Evolutionary conservation across 352 stramenopile genomes (phyloP).

Genomic region (Pythium dissimile): DNA sequence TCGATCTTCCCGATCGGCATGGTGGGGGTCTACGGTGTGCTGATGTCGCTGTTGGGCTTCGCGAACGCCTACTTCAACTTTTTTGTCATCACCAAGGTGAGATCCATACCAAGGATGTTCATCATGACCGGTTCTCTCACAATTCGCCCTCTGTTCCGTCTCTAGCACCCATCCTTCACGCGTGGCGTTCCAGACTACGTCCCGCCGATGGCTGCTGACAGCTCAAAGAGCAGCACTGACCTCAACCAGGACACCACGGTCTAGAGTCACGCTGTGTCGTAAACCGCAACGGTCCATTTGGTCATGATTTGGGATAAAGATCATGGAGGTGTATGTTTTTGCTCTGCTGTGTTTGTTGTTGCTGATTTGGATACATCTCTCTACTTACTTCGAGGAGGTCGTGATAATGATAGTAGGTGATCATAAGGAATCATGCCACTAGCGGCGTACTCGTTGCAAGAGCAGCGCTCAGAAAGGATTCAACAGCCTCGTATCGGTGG

Average conservation of each 20-base stretch:
- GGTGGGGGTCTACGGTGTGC: slow-evolving; percentile 73
- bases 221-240: slow-evolving; percentile 22
- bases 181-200: slow-evolving; percentile 81
- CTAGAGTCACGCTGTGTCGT: slow-evolving; percentile 1
- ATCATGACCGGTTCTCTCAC: not conserved
- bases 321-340: not conserved
- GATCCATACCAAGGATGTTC: not conserved
- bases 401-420: no score
- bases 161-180: slow-evolving; percentile 77
- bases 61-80: slow-evolving; percentile 89
- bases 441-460: no score
- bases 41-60: slow-evolving; percentile 76
- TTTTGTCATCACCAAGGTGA: slow-evolving; percentile 84
- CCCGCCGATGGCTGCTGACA: slow-evolving; percentile 42
- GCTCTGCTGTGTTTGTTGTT: no score
- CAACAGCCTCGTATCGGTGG: not conserved
- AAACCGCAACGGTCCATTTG: not conserved
- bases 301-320: not conserved
- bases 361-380: no score
- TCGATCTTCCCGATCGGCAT: slow-evolving; percentile 89
- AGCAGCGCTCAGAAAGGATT: no score
- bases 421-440: no score
- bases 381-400: no score
- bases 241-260: slow-evolving; percentile 24
- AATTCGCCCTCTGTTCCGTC: no score